Base-by-base conservation (phyloP, 495 filamentous ascomycete genomes). In the Astrocystis sublimbata region DNA sequence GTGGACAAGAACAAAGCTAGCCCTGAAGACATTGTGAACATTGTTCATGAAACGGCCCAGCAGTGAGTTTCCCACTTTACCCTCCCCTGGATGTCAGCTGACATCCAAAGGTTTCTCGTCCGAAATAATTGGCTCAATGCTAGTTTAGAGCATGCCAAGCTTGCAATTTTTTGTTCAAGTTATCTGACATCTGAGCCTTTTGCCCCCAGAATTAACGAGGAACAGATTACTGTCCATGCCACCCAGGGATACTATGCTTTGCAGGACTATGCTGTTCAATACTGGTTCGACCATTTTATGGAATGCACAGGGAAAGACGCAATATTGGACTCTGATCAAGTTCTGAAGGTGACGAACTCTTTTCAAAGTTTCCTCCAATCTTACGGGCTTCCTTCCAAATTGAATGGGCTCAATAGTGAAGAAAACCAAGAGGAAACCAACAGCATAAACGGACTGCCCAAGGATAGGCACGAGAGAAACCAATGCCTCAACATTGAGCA, bases 281-380 rank as follows among this genome's bases (percentile, higher is more conserved):
- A 55, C 36, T 61, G 59, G 59, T 61, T 61, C 50, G 49, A 55
- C 15, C 59, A 61, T 55, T 36, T 61, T 12, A 35, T 26, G n/a
- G 49, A 35, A 6, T 61, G 49, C 17, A 9, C 12, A n/a, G 33
- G 21, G 24, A 0, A 1, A 49, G 10, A 1, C 6, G 8, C 6
- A 35, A 40, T 1, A 7, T 7, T 26, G 12, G 19, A 54, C 4
- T 12, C 33, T 10, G 12, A 54, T 4, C 1, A 15, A n/a, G 8
- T 24, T 1, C 5, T 0, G n/a, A 21, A 54, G 21, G 33, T 17
- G 1, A 54, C 17, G 21, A 1, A 30, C 1, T 5, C 1, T 36
- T 19, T 19, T 6, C 28, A 21, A 24, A 6, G 3, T 3, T 3
- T 40, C 24, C 31, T 54, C 10, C 12, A 24, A 9, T 21, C 31